A percentile compares a stretch with the other conserved stretches of the same genome.
phyloP scores from a whole-genome alignment of 2,329 filamentous ascomycete species.

The Zalaria obscura region DNA sequence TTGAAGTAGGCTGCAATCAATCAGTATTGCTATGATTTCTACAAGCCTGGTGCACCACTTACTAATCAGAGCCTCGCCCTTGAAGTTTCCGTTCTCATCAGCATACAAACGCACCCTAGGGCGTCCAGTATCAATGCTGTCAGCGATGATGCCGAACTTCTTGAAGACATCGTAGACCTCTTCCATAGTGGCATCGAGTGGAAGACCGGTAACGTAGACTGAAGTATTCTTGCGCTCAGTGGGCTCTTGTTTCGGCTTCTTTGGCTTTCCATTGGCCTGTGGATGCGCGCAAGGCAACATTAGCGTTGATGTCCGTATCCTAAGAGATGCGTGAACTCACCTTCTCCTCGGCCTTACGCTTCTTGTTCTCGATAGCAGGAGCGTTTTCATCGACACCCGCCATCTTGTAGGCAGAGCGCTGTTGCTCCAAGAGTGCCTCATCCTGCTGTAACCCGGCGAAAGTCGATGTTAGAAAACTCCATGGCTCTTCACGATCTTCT shows the following conservation, averaged over 20 bases:
- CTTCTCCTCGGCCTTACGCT: constrained; percentile 26
- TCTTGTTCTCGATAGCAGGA: constrained; percentile 33
- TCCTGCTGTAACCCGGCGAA: constrained; percentile 36
- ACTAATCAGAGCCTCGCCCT: constrained; percentile 72
- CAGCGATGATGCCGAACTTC: constrained; percentile 81
- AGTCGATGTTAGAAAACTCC: constrained; percentile 19
- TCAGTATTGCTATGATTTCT: neutral
- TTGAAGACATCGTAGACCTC: constrained; percentile 79
- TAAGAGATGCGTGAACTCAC: constrained; percentile 7
- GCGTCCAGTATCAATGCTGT: constrained; percentile 78
- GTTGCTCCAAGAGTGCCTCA: constrained; percentile 44
- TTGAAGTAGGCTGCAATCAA: constrained; percentile 63
- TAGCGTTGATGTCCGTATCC: no score
- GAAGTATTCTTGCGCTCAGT: constrained; percentile 59
- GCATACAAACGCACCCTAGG: constrained; percentile 89
- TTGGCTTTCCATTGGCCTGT: constrained; percentile 8
- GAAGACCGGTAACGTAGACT: constrained; percentile 82
- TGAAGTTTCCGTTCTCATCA: constrained; percentile 70
- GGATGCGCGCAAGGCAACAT: neutral
- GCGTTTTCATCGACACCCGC: constrained; percentile 45
- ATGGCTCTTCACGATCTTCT: constrained; percentile 1
- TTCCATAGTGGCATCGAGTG: constrained; percentile 59
- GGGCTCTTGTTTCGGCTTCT: constrained; percentile 16
- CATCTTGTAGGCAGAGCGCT: constrained; percentile 47
- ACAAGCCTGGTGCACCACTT: constrained; percentile 2